Evolutionary conservation across 768 basidiomycete species (phyloP).

Genomic region (Pisolithus marmoratus): DNA sequence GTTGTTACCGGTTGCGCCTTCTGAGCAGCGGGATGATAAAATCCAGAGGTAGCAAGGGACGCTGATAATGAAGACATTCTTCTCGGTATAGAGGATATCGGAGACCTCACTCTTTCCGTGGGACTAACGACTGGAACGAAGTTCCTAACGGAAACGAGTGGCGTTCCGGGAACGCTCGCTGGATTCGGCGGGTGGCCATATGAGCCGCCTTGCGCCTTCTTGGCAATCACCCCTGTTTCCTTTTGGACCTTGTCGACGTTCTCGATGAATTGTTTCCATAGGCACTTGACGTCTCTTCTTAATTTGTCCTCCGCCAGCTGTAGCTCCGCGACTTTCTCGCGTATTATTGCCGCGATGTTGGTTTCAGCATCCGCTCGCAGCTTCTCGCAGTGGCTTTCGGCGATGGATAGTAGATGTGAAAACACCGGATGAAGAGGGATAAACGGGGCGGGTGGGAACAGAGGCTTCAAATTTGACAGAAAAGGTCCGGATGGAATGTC

Average conservation of each 20-base stretch:
- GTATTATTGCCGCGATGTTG: slow-evolving; percentile 47
- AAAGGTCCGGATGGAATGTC: slow-evolving; percentile 25
- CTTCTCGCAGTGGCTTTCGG: slow-evolving; percentile 47
- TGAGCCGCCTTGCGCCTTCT: slow-evolving; percentile 15
- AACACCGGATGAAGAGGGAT: slow-evolving; percentile 72
- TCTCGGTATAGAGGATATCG: slow-evolving; percentile 35
- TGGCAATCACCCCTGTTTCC: slow-evolving; percentile 22
- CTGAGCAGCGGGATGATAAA: slow-evolving; percentile 45
- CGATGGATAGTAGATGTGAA: slow-evolving; percentile 53
- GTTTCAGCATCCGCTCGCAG: slow-evolving; percentile 55
- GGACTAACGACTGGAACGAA: slow-evolving; percentile 49
- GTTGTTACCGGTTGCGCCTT: slow-evolving; percentile 13
- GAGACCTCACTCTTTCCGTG: slow-evolving; percentile 30
- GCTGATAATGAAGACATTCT: slow-evolving; percentile 60
- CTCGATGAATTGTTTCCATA: slow-evolving; percentile 59
- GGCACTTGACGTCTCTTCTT: slow-evolving; percentile 48
- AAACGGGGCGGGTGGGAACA: slow-evolving; percentile 75
- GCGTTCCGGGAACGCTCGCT: slow-evolving; percentile 25
- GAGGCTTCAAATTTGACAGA: slow-evolving; percentile 49
- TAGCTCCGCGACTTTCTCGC: slow-evolving; percentile 50
- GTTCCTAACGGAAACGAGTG: slow-evolving; percentile 40
- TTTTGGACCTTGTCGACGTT: slow-evolving; percentile 40
- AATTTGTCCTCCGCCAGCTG: slow-evolving; percentile 50
- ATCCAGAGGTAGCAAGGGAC: slow-evolving; percentile 56
- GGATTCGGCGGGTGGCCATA: slow-evolving; percentile 15